phyloP scores from a whole-genome alignment of 495 filamentous ascomycete species.

The Tuber melanosporum region DNA sequence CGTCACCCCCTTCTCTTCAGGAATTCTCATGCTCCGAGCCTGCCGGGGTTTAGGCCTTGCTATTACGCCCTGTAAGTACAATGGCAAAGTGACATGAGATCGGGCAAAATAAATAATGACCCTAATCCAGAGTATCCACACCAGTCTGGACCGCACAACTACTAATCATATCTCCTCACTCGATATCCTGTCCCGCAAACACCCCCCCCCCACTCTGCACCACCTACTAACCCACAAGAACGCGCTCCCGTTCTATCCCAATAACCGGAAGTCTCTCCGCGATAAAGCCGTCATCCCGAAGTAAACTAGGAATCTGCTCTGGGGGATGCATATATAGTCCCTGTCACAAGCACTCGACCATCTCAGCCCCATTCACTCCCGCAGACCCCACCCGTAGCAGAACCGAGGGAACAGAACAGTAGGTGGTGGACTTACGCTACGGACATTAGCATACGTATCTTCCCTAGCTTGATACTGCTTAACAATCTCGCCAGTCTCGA shows the following conservation, averaged over 20 bases:
- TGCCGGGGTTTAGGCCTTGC: not conserved
- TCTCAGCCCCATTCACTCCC: slow-evolving; percentile 12
- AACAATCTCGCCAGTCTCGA: slow-evolving; percentile 70
- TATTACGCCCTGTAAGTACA: not conserved
- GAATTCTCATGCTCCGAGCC: not conserved
- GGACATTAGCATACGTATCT: slow-evolving; percentile 66
- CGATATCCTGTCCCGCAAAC: not conserved
- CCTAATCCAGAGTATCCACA: not conserved
- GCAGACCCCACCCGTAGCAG: not conserved
- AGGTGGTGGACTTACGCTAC: slow-evolving; percentile 53
- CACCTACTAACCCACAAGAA: slow-evolving; percentile 3
- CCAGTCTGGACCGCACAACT: not conserved
- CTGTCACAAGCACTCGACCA: slow-evolving; percentile 45
- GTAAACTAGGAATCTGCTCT: slow-evolving; percentile 66
- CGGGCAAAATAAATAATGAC: not conserved
- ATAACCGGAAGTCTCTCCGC: slow-evolving; percentile 66
- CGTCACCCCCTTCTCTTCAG: not conserved
- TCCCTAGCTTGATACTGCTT: slow-evolving; percentile 84
- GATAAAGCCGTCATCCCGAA: slow-evolving; percentile 78
- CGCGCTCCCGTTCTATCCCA: slow-evolving; percentile 44
- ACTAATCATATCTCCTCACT: not conserved
- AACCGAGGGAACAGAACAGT: slow-evolving; percentile 8
- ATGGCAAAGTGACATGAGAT: not conserved
- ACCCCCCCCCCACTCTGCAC: not conserved
- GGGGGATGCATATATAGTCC: slow-evolving; percentile 57